These are phyloP conservation scores for Breynia disticha DNA, from an alignment of 441 rosid genomes.

Conservation along the genomic window DNA sequence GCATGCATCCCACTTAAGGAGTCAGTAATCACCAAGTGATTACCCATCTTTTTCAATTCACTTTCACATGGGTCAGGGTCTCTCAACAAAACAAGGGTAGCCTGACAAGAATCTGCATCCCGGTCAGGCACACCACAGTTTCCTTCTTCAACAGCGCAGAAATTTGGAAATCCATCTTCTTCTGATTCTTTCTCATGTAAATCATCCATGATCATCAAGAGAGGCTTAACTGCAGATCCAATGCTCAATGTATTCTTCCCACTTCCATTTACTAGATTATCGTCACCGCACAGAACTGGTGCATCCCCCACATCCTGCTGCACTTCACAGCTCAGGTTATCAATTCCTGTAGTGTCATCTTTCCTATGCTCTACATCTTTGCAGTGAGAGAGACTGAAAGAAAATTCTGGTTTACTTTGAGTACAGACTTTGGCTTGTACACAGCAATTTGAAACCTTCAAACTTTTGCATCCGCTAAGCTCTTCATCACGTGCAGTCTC, in stretches of 20 bases:
- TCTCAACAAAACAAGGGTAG: too few species aligned
- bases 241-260: slow-evolving; percentile 7
- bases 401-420: slow-evolving; percentile 14
- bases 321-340: slow-evolving; percentile 11
- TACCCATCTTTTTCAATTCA: too few species aligned
- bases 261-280: slow-evolving; percentile 11
- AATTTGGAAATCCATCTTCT: slow-evolving; percentile 11
- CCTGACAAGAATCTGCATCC: too few species aligned
- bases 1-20: too few species aligned
- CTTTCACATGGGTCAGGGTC: too few species aligned
- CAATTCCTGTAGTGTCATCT: slow-evolving; percentile 9
- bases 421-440: slow-evolving; percentile 8
- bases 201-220: slow-evolving; percentile 12
- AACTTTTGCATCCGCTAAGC: slow-evolving; percentile 6
- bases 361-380: slow-evolving; percentile 9
- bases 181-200: slow-evolving; percentile 11
- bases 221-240: slow-evolving; percentile 11
- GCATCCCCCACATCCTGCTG: slow-evolving; percentile 8
- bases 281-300: slow-evolving; percentile 10
- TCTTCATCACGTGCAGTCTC: slow-evolving; percentile 18
- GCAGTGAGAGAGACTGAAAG: slow-evolving; percentile 6
- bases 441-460: slow-evolving; percentile 7
- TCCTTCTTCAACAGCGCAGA: slow-evolving; percentile 1
- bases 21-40: too few species aligned
- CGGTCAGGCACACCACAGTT: too few species aligned